Evolutionary conservation across 2,329 filamentous ascomycete genomes (phyloP).

Genomic region (Cercospora zeae-maydis): DNA sequence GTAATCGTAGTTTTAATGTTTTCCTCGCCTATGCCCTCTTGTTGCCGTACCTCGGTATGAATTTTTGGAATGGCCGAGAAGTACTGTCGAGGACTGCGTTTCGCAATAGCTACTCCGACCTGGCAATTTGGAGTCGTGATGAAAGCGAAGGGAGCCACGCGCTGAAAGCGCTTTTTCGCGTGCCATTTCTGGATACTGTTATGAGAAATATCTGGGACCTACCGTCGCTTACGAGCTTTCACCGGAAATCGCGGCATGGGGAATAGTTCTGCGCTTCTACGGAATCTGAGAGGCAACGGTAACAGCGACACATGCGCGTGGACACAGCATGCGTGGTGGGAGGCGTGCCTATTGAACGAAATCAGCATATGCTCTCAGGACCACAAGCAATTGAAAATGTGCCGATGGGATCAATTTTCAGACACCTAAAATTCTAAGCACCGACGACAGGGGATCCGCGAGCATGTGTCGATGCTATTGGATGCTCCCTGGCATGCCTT

Average conservation of each 20-base stretch:
- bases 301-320: neutral
- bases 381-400: neutral
- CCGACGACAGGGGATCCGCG: constrained; percentile 38
- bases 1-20: too few species aligned
- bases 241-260: too few species aligned
- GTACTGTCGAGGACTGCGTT: too few species aligned
- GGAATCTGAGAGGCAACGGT: too few species aligned
- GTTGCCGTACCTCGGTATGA: too few species aligned
- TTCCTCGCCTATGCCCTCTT: too few species aligned
- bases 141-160: too few species aligned
- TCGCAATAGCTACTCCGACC: too few species aligned
- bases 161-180: too few species aligned
- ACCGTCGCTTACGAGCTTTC: neutral
- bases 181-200: neutral
- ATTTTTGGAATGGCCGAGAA: too few species aligned
- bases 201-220: neutral
- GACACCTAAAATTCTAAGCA: constrained; percentile 46
- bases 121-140: neutral
- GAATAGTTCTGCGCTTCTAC: too few species aligned
- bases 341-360: neutral
- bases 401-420: neutral
- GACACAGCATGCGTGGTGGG: neutral
- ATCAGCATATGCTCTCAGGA: neutral
- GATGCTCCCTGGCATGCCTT: constrained; percentile 44
- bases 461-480: constrained; percentile 45